Evolutionary conservation across 148 eudicot genomes (phyloP), one percentile per base, ranked within the genome.

Genomic region (Polygonum maritimum): DNA sequence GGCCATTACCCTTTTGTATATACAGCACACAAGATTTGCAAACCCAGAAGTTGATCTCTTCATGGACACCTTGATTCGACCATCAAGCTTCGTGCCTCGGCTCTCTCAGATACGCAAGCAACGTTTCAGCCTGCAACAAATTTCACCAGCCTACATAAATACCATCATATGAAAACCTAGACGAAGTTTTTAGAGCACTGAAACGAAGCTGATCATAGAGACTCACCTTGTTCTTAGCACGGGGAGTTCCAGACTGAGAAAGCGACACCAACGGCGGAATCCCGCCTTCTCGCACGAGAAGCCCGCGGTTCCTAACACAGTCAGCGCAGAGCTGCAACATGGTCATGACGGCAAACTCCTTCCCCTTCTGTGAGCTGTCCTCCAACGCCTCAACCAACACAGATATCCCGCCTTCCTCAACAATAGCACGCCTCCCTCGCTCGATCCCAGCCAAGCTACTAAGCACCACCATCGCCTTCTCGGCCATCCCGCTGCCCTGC

Each of bases 401-500:
- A 15, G 85, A 76, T 3, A 91, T 86, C 75, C 98, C 98, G 0
- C 98, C 97, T 82, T 93, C 92, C 78, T 88, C 90, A 16, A 89
- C 91, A 2, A 91, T 88, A 5, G 87, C 90, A 77, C 51, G 84
- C 71, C 71, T 74, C 54, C 98, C 98, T 18, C 72, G 80, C 75
- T 76, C 85, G 0, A 88, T 78, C 70, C 47, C 97, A 0, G 92
- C 88, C 82, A 93, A 76, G 73, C 94, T 89, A 22, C 94, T 91
- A 83, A 93, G 35, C 74, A 93, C 91, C 75, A 91, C 98, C 89
- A 91, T 81, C 10, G 98, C 98, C 84, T 93, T 93, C 89, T 93
- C 98, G 51, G 88, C 88, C 86, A 93, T 55, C 39, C 96, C 97
- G 2, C 39, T 75, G 35, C 87, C 91, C 48, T 84, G 84, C 69